phyloP scores from a whole-genome alignment of 495 filamentous ascomycete species.

The Polyplosphaeria fusca region DNA sequence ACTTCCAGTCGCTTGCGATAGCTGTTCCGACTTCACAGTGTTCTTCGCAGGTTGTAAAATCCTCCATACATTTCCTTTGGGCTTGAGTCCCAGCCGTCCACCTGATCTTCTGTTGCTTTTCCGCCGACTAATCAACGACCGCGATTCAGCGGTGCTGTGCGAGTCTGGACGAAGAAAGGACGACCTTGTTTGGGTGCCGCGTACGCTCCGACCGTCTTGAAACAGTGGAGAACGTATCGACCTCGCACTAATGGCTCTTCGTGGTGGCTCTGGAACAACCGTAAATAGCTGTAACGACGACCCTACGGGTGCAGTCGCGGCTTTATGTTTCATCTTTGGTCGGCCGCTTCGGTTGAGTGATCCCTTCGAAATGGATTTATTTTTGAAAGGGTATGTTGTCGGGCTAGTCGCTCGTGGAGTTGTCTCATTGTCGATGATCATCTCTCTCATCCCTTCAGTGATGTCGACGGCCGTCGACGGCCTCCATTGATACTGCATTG shows the following conservation, averaged over 20 bases:
- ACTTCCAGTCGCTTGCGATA: neutral
- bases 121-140: constrained; percentile 14
- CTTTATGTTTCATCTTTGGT: constrained; percentile 5
- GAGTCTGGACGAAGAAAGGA: neutral
- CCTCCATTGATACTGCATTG: neutral
- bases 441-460: constrained; percentile 6
- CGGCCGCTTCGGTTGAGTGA: neutral
- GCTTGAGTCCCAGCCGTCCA: constrained; percentile 13
- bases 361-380: neutral
- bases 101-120: constrained; percentile 6
- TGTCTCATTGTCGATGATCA: constrained; percentile 6
- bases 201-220: neutral
- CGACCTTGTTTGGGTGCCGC: neutral
- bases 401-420: constrained; percentile 2
- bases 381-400: neutral
- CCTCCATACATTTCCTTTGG: constrained; percentile 13
- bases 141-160: constrained; percentile 1
- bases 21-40: neutral
- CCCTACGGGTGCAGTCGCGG: constrained; percentile 13
- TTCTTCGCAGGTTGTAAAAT: neutral
- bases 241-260: constrained; percentile 21
- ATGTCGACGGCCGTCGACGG: constrained; percentile 2
- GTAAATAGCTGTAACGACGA: neutral
- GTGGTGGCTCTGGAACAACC: neutral
- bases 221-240: neutral